Base-by-base conservation (phyloP, 441 rosid species). In the Populus trichocarpa region DNA sequence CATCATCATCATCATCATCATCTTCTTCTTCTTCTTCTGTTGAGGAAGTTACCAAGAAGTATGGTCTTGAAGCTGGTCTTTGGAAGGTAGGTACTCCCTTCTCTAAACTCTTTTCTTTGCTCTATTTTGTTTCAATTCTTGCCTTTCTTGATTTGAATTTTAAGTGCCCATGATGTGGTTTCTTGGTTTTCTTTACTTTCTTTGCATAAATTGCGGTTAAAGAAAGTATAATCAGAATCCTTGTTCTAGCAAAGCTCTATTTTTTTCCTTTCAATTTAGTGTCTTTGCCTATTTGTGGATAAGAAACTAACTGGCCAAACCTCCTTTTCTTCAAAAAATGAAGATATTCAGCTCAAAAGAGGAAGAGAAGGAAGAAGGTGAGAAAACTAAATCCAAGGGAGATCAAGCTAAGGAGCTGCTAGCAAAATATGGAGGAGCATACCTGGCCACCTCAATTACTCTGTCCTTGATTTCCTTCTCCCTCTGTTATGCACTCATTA, bases 391-490 rank as follows among this genome's bases (percentile, higher is more conserved):
- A 78, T 89, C 97, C 4, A 94, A 86, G 72, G 88, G 92, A 26
- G 92, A 91, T 53, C 84, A 94, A 81, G 95, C 98, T 1, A 92
- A 92, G 75, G 97, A 95, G 80, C 87, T 93, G 65, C 89, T 95
- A 28, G 86, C 95, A 7, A 93, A 92, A 81, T 91, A 93, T 68
- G 99, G 99, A 67, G 99, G 99, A 82, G 99, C 99, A 71, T 93
- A 95, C 81, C 86, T 95, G 3, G 98, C 95, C 33, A 95, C 98
- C 6, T 95, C 99, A 59, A 89, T 95, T 36, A 90, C 98, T 38
- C 96, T 95, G 70, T 93, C 99, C 3, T 74, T 92, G 80, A 87
- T 95, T 78, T 93, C 98, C 6, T 95, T 92, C 87, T 77, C 95
- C 3, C 92, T 89, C 13, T 90, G 97, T 70, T 93, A 91, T 69